These are phyloP conservation scores for Podila verticillata DNA, from an alignment of 192 early-diverging fungal species.

Conservation along the genomic window DNA sequence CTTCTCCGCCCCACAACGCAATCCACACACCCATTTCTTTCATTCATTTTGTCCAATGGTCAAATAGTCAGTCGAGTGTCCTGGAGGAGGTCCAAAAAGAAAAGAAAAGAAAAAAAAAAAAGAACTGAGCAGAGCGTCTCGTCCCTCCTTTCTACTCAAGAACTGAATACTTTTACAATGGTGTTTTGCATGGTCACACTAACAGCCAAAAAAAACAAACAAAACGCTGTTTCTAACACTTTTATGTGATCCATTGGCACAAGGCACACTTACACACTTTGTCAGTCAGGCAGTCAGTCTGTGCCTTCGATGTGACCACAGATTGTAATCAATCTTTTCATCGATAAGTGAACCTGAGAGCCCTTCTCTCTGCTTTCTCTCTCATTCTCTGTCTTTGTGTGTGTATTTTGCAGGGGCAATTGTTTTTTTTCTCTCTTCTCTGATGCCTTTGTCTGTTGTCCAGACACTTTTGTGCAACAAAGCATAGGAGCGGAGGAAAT, in stretches of 20 bases:
- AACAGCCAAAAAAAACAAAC: background rate
- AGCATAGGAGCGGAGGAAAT: background rate
- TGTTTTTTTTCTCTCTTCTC: background rate
- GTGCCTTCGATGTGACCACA: background rate
- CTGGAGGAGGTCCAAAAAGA: background rate
- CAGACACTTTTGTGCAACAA: conserved; percentile 2
- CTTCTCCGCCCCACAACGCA: background rate
- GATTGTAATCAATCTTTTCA: conserved; percentile 6
- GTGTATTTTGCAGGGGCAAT: background rate
- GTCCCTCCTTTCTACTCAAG: no score
- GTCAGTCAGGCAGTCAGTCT: no score
- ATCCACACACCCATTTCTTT: background rate
- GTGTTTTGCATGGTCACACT: background rate
- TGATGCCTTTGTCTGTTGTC: background rate
- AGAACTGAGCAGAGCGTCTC: background rate
- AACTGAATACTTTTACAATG: background rate
- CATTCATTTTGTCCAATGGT: background rate
- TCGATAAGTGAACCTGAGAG: background rate
- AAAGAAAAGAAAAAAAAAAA: background rate
- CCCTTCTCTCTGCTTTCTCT: background rate
- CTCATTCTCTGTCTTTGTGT: background rate
- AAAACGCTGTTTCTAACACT: no score
- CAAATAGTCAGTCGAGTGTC: background rate
- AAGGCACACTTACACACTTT: no score
- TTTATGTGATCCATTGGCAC: no score